Base-by-base conservation (phyloP, 306 rosid genomes). In the Rosa rugosa region DNA sequence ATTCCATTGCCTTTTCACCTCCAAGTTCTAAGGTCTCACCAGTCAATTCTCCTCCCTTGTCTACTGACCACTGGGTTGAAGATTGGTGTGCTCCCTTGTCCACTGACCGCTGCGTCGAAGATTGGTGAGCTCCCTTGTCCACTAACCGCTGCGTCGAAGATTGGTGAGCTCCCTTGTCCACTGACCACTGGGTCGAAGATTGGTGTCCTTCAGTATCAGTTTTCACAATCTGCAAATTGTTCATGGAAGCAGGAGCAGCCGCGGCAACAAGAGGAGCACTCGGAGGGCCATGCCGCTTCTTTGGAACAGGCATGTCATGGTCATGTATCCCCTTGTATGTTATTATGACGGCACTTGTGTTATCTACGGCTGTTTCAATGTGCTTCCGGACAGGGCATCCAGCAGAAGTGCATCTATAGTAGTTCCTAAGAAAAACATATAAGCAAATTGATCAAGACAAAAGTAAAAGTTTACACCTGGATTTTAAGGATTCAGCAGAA, bases 371-470 rank as follows among this genome's bases (percentile, higher is more conserved):
- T 17, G 89, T 83, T 85, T 95, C 99, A 20, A 96, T 89, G 78
- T 96, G 98, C 86, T 93, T 96, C 72, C 97, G 88, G 38, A 96
- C 99, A 44, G 99, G 99, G 84, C 99, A 96, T 75, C 98, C 98
- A 14, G 99, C 99, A 34, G 99, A 96, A 81, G 99, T 96, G 79
- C 99, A 96, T 89, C 99, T 87, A 69, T 96, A 96, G 87, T 96
- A 96, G 93, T 96, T 96, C 84, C 99, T 96, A 91, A 31, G 83
- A 76, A 77, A 65, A 67, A 69, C 14, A 36, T 69, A 77, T 72
- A 78, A 66, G 78, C 72, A 69, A 44, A 44, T 8, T 53, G 22
- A 84, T 81, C 72, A 80, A 82, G 79, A 72, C 63, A 71, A 76
- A 67, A 53, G 44, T 63, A 65, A 70, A 63, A 63, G 16, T 31